Evolutionary conservation across 2,329 filamentous ascomycete genomes (phyloP), one percentile per base, ranked within the genome.

Genomic region (Xylaria sp.): DNA sequence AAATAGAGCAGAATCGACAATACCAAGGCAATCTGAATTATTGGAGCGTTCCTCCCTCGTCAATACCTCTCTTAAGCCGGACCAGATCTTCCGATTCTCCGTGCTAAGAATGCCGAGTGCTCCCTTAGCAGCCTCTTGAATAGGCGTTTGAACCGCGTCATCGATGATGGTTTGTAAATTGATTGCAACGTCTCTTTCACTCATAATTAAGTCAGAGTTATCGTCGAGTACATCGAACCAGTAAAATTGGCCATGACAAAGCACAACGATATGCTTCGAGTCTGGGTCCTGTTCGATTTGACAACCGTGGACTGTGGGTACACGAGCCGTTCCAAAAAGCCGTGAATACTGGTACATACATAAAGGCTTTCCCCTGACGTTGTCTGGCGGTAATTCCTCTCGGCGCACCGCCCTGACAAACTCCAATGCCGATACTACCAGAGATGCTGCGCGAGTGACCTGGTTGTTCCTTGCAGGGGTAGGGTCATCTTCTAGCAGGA

Each of bases 321-420:
- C 93, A 73, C 96, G 90, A 54, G 96, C 94, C 0, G 96, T 98
- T 60, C 96, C 96, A 76, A 99, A 99, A 32, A 99, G 85, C 21
- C 95, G 89, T 0, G 95, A 97, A 82, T 97, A 98, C 80, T 99
- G 96, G 80, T 98, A 97, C 96, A 99, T 99, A 85, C 93, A 96
- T 21, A 99, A 85, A 0, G 96, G 94, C 25, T 90, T 91, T 23
- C 93, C 93, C 74, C 91, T 92, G 70, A 98, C 82, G 1, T 87
- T 94, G 80, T 99, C 96, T 0, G 96, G 94, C 0, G 93, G 92
- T 9, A 99, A 85, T 78, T 99, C 96, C 79, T 98, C 96, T 75
- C 92, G 93, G 42, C 95, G 89, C 1, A 99, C 94, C 2, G 96
- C 96, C 69, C 96, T 88, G 29, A 98, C 94, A 75, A 99, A 98